Base-by-base conservation (phyloP, 2,329 filamentous ascomycete species). In the Colletotrichum sp. region DNA sequence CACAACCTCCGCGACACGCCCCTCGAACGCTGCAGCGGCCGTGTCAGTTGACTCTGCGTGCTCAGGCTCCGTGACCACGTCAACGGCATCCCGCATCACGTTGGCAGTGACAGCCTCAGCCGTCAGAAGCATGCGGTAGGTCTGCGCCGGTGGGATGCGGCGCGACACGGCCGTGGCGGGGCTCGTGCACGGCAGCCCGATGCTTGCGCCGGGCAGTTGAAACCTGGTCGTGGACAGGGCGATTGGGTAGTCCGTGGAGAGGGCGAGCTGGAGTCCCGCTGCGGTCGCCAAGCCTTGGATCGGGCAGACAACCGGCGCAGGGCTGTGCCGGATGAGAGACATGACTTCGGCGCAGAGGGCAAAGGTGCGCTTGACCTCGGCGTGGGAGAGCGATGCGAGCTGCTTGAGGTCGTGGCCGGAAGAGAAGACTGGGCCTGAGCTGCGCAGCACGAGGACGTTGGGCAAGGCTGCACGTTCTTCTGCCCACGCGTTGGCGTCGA, bases 241-340 rank as follows among this genome's bases (percentile, higher is more conserved):
- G 39, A 84, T 76, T 15, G 81, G 79, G 13, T 82, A 63, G 76
- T 85, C 83, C 2, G 82, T 78, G 4, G 80, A 78, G 57, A 84
- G 76, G 39, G 83, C 83, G 21, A 85, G 81, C 79, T 84, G 83
- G 64, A 80, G 80, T 6, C 82, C 83, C 0, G 83, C 82, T 2
- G 81, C 83, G 26, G 82, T 80, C 10, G 82, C 82, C 18, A 82
- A 78, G 3, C 83, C 83, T 26, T 82, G 79, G 49, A 85, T 76
- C n/a, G 80, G 79, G 24, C 78, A 80, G 21, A 85, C 77, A 7
- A 85, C 78, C 18, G 81, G 78, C 6, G 79, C 81, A 0, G 83
- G 83, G 34, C 81, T 84, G 64, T 71, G 80, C 5, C 83, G 80
- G 59, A 85, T 79, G 16, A 85, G 80, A 5, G 77, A 60, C 82